These are phyloP conservation scores for Acanthochlamys bracteata DNA, from an alignment of 106 monocot genomes.

Conservation along the genomic window DNA sequence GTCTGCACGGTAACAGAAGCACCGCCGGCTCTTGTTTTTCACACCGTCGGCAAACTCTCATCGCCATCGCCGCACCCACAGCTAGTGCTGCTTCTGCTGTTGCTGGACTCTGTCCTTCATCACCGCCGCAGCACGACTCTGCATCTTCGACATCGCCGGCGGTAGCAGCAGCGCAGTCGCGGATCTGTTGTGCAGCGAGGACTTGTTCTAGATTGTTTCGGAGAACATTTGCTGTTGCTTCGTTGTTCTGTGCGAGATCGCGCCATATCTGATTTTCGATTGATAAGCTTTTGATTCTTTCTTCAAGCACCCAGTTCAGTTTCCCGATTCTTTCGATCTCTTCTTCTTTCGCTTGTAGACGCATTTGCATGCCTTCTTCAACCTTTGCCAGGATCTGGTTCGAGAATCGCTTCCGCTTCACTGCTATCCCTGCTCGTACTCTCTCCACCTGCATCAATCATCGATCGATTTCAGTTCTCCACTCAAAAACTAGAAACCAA, in stretches of 20 bases:
- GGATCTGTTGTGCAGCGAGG: slow-evolving; percentile 13
- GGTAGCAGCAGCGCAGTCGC: neutral
- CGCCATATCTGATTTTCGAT: slow-evolving; percentile 55
- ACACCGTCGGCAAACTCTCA: slow-evolving; percentile 7
- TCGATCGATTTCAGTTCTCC: no score
- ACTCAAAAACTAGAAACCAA: no score
- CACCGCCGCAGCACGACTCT: slow-evolving; percentile 15
- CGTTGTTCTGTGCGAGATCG: slow-evolving; percentile 49
- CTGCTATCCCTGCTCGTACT: slow-evolving; percentile 30
- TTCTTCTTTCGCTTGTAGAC: slow-evolving; percentile 47
- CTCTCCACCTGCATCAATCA: slow-evolving; percentile 8
- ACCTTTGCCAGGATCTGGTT: slow-evolving; percentile 19
- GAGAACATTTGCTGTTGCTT: slow-evolving; percentile 35
- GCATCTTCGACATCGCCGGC: neutral
- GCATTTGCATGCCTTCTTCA: slow-evolving; percentile 13
- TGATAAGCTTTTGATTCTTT: slow-evolving; percentile 23
- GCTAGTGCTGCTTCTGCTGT: neutral
- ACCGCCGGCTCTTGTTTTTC: neutral
- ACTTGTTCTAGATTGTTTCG: slow-evolving; percentile 47
- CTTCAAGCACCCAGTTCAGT: slow-evolving; percentile 45
- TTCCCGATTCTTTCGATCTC: slow-evolving; percentile 37
- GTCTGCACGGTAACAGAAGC: slow-evolving; percentile 18
- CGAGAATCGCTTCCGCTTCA: slow-evolving; percentile 15
- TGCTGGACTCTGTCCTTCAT: neutral
- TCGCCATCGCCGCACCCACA: neutral